Conservation (phyloP, 2,329 filamentous ascomycete genomes). For the Curvularia sp. region DNA sequence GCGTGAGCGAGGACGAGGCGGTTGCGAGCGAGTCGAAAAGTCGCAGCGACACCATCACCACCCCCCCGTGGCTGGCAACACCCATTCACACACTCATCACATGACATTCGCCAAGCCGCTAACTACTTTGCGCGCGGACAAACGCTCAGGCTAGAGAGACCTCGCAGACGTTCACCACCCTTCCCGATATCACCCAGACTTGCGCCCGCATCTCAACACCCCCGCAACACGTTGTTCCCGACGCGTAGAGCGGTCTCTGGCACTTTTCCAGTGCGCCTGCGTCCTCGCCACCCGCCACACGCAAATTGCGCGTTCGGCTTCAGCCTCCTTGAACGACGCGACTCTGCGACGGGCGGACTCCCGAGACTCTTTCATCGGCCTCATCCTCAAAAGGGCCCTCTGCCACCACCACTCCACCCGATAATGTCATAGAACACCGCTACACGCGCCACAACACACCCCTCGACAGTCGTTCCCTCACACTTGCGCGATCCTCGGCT, state of each 20-base stretch:
- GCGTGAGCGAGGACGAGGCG: constrained; percentile 9
- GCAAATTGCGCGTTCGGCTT: constrained; percentile 40
- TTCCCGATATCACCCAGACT: constrained; percentile 41
- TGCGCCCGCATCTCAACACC: constrained; percentile 47
- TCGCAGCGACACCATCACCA: constrained; percentile 2
- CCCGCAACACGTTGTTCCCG: constrained; percentile 46
- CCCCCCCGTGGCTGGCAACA: constrained; percentile 17
- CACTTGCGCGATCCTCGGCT: constrained; percentile 31
- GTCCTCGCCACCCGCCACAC: constrained; percentile 33
- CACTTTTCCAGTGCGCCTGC: constrained; percentile 39
- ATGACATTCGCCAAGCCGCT: constrained; percentile 28
- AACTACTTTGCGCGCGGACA: constrained; percentile 20
- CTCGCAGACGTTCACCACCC: constrained; percentile 35
- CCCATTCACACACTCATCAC: constrained; percentile 18
- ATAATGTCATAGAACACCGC: constrained; percentile 48
- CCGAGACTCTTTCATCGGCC: constrained; percentile 44
- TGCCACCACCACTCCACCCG: constrained; percentile 39
- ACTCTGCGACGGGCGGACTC: constrained; percentile 40
- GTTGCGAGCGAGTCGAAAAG: constrained; percentile 1
- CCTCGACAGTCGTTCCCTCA: constrained; percentile 37
- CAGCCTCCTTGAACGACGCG: constrained; percentile 41
- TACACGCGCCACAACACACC: constrained; percentile 32
- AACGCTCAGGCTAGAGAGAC: constrained; percentile 23
- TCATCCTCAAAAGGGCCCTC: constrained; percentile 34
- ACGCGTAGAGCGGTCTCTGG: constrained; percentile 43